Evolutionary conservation across 2,329 filamentous ascomycete genomes (phyloP), one percentile per base, ranked within the genome.

Genomic region (Claviceps africana): DNA sequence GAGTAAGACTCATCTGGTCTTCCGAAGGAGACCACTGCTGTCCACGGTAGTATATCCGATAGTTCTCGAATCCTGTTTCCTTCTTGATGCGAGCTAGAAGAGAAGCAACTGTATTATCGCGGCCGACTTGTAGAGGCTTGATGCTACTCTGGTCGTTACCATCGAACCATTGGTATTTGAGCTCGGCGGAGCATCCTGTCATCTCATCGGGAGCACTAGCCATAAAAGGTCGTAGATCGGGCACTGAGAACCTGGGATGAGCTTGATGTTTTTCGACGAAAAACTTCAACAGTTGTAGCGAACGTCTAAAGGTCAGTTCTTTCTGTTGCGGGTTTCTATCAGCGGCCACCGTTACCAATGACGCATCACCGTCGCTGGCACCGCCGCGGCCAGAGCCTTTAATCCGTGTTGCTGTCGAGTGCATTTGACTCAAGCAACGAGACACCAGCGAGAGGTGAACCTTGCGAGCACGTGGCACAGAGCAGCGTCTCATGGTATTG

Each of bases 81-180:
- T 82, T 75, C 33, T 78, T 75, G 42, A 95, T 67, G 53, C 76
- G 81, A 19, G 82, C 79, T 31, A 86, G 73, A 5, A 95, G 70
- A 43, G 86, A 83, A 1, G 78, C 76, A 7, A 80, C 77, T 0
- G 85, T 93, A 53, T 90, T 88, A 28, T 79, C 74, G 45, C 77
- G 76, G 1, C 86, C 86, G 57, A 93, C 83, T 30, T 71, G 71
- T 31, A 93, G 67, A 1, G 73, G 70, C 58, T 76, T 75, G 28
- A 88, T 75, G 13, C 79, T 78, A 1, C 78, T 82, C 51, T 79
- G 76, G 1, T 67, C 67, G 25, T 74, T 65, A 13, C 79, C 80
- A 61, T 85, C 78, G 58, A 88, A 88, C 1, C 80, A 80, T 64
- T 91, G 86, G 60, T 86, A 91, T 50, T 81, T 82, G 19, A 93